Conservation (phyloP, 2,329 filamentous ascomycete species). For the Cytospora paraplurivora region DNA sequence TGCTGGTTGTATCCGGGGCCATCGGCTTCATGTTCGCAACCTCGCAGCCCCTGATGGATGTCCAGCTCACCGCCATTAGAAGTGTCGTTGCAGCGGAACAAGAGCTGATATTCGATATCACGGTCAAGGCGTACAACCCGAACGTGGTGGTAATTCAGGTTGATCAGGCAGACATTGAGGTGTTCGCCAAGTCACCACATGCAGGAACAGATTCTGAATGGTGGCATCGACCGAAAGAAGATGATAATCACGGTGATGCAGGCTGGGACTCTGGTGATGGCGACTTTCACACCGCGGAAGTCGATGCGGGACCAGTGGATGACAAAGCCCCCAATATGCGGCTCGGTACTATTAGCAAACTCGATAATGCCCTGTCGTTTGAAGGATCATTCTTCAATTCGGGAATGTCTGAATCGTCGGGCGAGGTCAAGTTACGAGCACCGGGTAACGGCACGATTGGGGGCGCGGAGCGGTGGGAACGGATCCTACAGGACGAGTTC, state of each 20-base stretch:
- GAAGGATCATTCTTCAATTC: constrained; percentile 87
- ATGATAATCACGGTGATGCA: constrained; percentile 29
- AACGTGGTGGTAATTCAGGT: constrained; percentile 89
- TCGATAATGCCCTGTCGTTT: constrained; percentile 86
- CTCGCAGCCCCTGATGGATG: constrained; percentile 80
- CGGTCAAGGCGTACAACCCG: constrained; percentile 86
- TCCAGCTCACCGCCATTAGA: constrained; percentile 77
- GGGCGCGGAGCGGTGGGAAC: constrained; percentile 85
- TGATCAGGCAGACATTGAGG: constrained; percentile 82
- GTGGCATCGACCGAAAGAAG: constrained; percentile 51
- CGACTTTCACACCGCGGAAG: constrained; percentile 35
- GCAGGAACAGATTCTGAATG: constrained; percentile 70
- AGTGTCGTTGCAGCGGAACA: constrained; percentile 93
- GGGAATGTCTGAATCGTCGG: constrained; percentile 70
- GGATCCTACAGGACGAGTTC: constrained; percentile 87
- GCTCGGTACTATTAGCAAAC: constrained; percentile 82
- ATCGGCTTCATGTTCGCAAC: constrained; percentile 90
- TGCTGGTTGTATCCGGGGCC: constrained; percentile 80
- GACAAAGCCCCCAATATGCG: constrained; percentile 79
- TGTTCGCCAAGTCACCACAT: constrained; percentile 93
- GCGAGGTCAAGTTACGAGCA: constrained; percentile 77
- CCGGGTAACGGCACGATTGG: constrained; percentile 89
- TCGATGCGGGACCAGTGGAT: constrained; percentile 53
- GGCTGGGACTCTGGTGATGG: constrained; percentile 30
- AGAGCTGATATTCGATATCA: constrained; percentile 91